These are phyloP conservation scores for Epichloe sp. DNA, from an alignment of 2,329 filamentous ascomycete genomes.

Conservation along the genomic window DNA sequence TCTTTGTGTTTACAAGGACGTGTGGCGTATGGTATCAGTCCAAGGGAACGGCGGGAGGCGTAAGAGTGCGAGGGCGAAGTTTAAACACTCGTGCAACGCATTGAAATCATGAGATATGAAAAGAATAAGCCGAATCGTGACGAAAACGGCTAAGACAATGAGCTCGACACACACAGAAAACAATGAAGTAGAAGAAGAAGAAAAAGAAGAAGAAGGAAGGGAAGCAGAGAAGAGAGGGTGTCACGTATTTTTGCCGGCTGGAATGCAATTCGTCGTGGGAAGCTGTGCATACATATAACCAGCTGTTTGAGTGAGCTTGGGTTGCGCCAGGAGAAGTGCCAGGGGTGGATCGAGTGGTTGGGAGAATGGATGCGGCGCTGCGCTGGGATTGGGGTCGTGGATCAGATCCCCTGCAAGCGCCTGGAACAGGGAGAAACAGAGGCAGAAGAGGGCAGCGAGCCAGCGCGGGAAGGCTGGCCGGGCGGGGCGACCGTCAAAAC, in stretches of 20 bases:
- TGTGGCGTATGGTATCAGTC: neutral
- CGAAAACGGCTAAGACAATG: slow-evolving; percentile 1
- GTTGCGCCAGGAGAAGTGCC: neutral
- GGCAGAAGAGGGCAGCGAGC: neutral
- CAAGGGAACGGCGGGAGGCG: neutral
- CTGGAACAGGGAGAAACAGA: neutral
- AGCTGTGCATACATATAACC: neutral
- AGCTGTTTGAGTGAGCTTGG: neutral
- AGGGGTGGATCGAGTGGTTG: neutral
- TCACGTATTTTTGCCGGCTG: slow-evolving; percentile 6
- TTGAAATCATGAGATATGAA: neutral
- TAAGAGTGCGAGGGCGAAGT: neutral
- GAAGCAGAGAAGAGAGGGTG: slow-evolving; percentile 1
- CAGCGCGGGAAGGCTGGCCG: slow-evolving; percentile 3
- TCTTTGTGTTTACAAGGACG: slow-evolving; percentile 9
- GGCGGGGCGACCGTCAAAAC: slow-evolving; percentile 18
- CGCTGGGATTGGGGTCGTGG: neutral
- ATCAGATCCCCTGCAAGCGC: neutral
- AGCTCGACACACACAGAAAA: neutral
- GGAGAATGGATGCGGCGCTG: neutral
- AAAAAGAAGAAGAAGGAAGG: neutral
- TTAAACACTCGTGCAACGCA: neutral
- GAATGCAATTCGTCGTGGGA: slow-evolving; percentile 2
- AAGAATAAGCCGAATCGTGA: neutral
- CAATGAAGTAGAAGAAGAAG: neutral